Conservation (phyloP, 2,329 filamentous ascomycete species). For the Bimuria novae-zelandiae region DNA sequence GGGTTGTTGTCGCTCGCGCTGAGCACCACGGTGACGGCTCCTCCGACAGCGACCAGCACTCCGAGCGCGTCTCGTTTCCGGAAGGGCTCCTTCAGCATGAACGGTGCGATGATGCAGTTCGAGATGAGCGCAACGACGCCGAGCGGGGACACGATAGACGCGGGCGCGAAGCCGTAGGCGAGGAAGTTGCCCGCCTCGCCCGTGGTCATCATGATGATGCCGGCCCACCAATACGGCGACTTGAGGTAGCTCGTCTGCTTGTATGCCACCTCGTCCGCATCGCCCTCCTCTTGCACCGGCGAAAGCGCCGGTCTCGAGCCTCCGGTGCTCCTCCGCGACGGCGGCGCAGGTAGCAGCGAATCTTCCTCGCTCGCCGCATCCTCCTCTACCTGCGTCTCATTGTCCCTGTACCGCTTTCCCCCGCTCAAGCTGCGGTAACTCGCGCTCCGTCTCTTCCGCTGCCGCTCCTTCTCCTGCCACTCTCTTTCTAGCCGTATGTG, state of each 20-base stretch:
- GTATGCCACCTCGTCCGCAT: slow-evolving; percentile 41
- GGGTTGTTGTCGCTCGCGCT: slow-evolving; percentile 89
- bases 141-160: slow-evolving; percentile 93
- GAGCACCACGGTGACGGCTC: slow-evolving; percentile 89
- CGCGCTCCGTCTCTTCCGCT: slow-evolving; percentile 26
- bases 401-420: not conserved
- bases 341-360: slow-evolving; percentile 26
- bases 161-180: slow-evolving; percentile 95
- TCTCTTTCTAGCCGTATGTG: slow-evolving; percentile 82
- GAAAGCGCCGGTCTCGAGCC: slow-evolving; percentile 22
- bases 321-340: not conserved
- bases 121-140: slow-evolving; percentile 96
- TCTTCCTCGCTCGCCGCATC: slow-evolving; percentile 39
- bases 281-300: slow-evolving; percentile 32
- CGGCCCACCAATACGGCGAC: slow-evolving; percentile 95
- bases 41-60: slow-evolving; percentile 82
- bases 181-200: slow-evolving; percentile 96
- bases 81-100: slow-evolving; percentile 90
- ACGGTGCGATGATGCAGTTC: slow-evolving; percentile 94
- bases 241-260: slow-evolving; percentile 76
- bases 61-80: slow-evolving; percentile 83
- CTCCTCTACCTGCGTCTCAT: slow-evolving; percentile 15
- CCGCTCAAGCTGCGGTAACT: slow-evolving; percentile 6
- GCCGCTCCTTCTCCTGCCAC: slow-evolving; percentile 56
- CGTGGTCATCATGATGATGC: slow-evolving; percentile 82